Evolutionary conservation across 139 green algal species (phyloP).

Genomic region (Micromonas commoda): DNA sequence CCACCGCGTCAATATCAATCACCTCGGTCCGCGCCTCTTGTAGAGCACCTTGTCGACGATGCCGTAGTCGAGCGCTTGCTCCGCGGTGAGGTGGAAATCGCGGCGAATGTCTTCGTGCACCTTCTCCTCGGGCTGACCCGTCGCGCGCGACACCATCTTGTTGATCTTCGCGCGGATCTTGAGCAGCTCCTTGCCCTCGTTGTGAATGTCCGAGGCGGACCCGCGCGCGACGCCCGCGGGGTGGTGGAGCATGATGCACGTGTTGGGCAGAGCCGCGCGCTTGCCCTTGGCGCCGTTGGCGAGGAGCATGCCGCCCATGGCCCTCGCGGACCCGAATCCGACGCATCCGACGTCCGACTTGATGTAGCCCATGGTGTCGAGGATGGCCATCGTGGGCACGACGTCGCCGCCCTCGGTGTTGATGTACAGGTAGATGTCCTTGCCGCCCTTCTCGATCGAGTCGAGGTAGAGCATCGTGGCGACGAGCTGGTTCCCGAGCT

Average conservation of each 20-base stretch:
- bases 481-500: conserved; percentile 83
- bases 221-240: conserved; percentile 82
- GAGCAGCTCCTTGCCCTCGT: conserved; percentile 91
- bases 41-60: conserved; percentile 57
- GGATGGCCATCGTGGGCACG: conserved; percentile 83
- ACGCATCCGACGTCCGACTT: conserved; percentile 83
- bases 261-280: conserved; percentile 80
- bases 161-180: conserved; percentile 82
- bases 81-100: conserved; percentile 58
- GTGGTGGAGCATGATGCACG: conserved; percentile 93
- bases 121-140: conserved; percentile 74
- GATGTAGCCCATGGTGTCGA: conserved; percentile 95
- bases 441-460: conserved; percentile 62
- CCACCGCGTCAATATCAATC: not conserved
- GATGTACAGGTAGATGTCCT: conserved; percentile 85
- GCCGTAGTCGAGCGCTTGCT: conserved; percentile 69
- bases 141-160: conserved; percentile 60
- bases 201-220: conserved; percentile 88
- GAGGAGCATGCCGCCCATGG: conserved; percentile 95
- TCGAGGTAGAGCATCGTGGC: conserved; percentile 89
- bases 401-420: conserved; percentile 79
- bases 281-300: conserved; percentile 85
- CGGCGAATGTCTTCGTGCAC: conserved; percentile 43
- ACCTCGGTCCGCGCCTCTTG: not conserved
- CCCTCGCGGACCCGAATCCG: conserved; percentile 88